Conservation (phyloP, 768 basidiomycete species). For the Amanita pseudoporphyria region DNA sequence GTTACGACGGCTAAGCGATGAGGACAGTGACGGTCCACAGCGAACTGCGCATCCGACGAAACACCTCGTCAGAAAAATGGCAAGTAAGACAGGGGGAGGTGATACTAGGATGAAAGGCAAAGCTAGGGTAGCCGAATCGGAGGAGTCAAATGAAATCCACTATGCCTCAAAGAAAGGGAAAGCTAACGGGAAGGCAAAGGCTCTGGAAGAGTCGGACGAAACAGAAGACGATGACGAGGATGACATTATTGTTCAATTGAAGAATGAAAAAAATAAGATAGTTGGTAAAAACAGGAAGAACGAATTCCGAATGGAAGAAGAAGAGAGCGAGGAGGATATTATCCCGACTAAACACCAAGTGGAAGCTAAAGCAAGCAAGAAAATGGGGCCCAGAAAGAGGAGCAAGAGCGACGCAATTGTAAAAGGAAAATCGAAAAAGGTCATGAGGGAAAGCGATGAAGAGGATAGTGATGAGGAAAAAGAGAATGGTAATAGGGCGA, state of each 20-base stretch:
- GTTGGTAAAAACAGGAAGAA: background rate
- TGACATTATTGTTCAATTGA: background rate
- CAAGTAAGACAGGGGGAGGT: no score
- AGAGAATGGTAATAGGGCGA: background rate
- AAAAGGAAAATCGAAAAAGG: slow-evolving; percentile 1
- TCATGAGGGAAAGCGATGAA: background rate
- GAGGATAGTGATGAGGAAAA: slow-evolving; percentile 4
- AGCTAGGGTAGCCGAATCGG: background rate
- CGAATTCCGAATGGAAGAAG: background rate
- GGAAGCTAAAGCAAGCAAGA: background rate
- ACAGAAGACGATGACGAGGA: slow-evolving; percentile 1
- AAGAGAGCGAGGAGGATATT: background rate
- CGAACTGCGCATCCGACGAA: background rate
- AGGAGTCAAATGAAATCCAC: background rate
- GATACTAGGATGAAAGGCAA: background rate
- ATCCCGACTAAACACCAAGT: background rate
- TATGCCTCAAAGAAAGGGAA: background rate
- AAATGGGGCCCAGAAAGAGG: background rate
- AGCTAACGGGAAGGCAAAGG: background rate
- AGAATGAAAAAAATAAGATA: background rate
- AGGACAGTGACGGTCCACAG: background rate
- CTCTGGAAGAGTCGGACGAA: slow-evolving; percentile 8
- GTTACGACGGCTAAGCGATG: no score
- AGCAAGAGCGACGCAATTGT: slow-evolving; percentile 2
- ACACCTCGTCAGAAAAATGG: no score